Base-by-base conservation (phyloP, 2,329 filamentous ascomycete genomes). In the Pleomassaria siparia region DNA sequence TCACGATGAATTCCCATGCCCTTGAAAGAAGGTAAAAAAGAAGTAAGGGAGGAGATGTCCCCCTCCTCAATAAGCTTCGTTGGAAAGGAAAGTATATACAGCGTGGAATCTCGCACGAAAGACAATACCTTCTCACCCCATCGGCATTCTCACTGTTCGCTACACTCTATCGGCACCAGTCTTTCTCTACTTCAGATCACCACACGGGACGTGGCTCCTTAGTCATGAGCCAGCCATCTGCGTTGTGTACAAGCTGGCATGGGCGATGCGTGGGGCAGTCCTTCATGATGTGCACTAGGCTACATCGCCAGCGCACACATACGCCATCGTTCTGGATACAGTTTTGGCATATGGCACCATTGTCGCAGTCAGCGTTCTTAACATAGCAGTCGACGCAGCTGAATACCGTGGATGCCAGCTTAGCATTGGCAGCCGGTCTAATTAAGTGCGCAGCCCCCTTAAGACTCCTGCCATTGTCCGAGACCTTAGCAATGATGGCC, bases 271-370 rank as follows among this genome's bases (percentile, higher is more conserved):
- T 4, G 2, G 55, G 40, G 29, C 66, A 69, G 1, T 59, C 26
- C 18, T 55, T 59, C 1, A 62, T 36, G 20, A 56, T 49, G 18
- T 68, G 63, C 29, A 54, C 51, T 12, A 63, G 22, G 4, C 56
- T 59, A 44, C 66, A 70, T 24, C 56, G 60, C 63, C 63, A 69
- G 2, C 66, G 55, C 2, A 47, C 44, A 36, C 66, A 70, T 6
- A 30, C 44, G 8, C 50, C 33, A 10, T 53, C 47, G 6, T 49
- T 49, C 8, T 60, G 56, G 1, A n/a, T 36, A 36, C 66, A 70
- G 39, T 51, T 54, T 5, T 48, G 52, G 49, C 66, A 70, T 15
- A 21, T 47, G 5, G 49, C 44, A 4, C 39, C 41, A 18, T 46
- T 47, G 26, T 70, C 66, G 47, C 66, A 70, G 1, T 42, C 18